A percentile compares a stretch with the other conserved stretches of the same genome.
phyloP scores from a whole-genome alignment of 202 grass and related monocot genomes.

The Zizania palustris region DNA sequence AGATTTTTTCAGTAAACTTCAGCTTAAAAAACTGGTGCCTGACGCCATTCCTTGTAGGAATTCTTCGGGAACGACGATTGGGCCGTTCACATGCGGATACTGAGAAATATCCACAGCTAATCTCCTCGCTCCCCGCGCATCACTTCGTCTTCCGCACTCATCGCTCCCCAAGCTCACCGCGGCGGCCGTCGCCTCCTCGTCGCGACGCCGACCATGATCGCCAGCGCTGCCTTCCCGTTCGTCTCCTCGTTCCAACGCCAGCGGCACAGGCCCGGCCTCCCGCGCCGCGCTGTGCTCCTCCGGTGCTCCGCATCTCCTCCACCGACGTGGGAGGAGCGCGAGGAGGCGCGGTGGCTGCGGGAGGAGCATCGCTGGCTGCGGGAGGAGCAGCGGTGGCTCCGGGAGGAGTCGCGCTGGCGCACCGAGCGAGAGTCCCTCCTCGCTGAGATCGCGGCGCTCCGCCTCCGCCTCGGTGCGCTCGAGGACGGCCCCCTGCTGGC shows the following conservation, averaged over 20 bases:
- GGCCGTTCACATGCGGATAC: too few species aligned
- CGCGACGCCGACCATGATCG: slow-evolving; percentile 28
- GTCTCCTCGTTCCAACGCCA: slow-evolving; percentile 45
- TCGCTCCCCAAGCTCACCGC: not conserved
- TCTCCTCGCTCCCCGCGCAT: too few species aligned
- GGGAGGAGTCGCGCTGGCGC: slow-evolving; percentile 74
- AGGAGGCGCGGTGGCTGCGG: slow-evolving; percentile 81
- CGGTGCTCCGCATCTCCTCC: slow-evolving; percentile 24
- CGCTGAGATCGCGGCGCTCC: slow-evolving; percentile 63
- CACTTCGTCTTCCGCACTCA: not conserved
- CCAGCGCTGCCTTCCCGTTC: slow-evolving; percentile 34
- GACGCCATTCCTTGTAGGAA: too few species aligned
- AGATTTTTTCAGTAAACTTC: too few species aligned
- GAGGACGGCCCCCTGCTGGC: slow-evolving; percentile 37
- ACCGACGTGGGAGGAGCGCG: slow-evolving; percentile 66
- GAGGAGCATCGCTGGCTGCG: slow-evolving; percentile 83
- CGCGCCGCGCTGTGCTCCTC: not conserved
- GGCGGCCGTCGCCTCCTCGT: not conserved
- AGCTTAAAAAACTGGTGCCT: too few species aligned
- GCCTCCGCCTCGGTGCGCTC: slow-evolving; percentile 55
- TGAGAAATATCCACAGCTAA: too few species aligned
- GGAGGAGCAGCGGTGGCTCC: slow-evolving; percentile 76
- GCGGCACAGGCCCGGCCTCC: slow-evolving; percentile 31
- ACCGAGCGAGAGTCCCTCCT: slow-evolving; percentile 72
- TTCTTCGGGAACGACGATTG: too few species aligned